These are phyloP conservation scores for Alnus rubra DNA, from an alignment of 306 rosid genomes.

Conservation along the genomic window DNA sequence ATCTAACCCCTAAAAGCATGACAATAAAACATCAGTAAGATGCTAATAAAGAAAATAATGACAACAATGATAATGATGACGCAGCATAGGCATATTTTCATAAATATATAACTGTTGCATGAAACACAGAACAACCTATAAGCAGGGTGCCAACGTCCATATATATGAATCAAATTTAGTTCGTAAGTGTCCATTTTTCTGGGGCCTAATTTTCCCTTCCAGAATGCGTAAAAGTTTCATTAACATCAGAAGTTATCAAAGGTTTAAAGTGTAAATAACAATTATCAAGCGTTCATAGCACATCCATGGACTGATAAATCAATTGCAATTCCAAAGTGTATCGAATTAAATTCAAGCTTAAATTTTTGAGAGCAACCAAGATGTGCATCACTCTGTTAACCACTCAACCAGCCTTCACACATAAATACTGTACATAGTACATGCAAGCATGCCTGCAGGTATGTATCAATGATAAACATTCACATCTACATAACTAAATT, in stretches of 20 bases:
- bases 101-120: neutral
- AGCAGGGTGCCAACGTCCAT: neutral
- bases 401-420: neutral
- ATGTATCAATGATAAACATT: conserved; percentile 4
- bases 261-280: neutral
- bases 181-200: neutral
- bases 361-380: neutral
- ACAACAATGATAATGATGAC: neutral
- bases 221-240: neutral
- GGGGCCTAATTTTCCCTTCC: neutral
- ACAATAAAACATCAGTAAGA: neutral
- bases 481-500: neutral
- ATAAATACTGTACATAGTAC: neutral
- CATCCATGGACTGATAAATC: neutral
- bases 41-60: neutral
- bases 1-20: conserved; percentile 68
- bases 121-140: too few species aligned
- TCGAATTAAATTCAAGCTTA: neutral
- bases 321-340: conserved; percentile 1
- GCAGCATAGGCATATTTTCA: neutral
- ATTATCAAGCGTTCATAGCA: neutral
- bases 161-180: neutral
- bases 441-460: neutral
- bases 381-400: neutral
- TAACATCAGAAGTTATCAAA: neutral